A percentile compares a stretch with the other conserved stretches of the same genome.
Evolutionary conservation across 495 filamentous ascomycete species (phyloP).

Genomic region (Penicillium angulare): DNA sequence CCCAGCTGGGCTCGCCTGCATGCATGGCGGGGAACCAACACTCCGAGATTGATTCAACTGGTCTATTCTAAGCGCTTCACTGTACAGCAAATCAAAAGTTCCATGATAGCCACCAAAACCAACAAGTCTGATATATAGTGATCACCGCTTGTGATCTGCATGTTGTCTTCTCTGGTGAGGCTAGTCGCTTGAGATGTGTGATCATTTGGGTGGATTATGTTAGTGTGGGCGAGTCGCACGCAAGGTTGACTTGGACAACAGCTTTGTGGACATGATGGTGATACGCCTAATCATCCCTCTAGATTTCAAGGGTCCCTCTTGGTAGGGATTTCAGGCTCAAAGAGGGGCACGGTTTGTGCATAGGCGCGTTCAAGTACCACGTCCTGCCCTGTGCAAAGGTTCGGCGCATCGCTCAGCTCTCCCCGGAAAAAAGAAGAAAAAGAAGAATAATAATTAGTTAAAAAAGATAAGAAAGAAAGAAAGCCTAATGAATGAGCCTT

Average conservation of each 20-base stretch:
- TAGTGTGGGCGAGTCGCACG: not conserved
- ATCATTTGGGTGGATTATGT: not conserved
- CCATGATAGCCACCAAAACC: constrained; percentile 2
- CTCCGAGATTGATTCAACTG: constrained; percentile 7
- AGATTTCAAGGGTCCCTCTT: not conserved
- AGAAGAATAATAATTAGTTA: no score
- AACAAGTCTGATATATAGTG: not conserved
- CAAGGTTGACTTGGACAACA: not conserved
- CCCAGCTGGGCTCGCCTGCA: not conserved
- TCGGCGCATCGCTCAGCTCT: constrained; percentile 54
- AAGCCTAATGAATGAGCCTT: no score
- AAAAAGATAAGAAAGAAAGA: no score
- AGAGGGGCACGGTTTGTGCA: not conserved
- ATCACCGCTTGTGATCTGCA: constrained; percentile 13
- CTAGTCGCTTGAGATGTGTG: not conserved
- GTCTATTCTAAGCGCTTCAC: constrained; percentile 10
- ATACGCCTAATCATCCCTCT: not conserved
- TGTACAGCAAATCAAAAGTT: constrained; percentile 5
- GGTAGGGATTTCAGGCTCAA: not conserved
- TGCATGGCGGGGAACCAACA: constrained; percentile 14
- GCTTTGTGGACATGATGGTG: not conserved
- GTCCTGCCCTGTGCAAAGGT: constrained; percentile 45
- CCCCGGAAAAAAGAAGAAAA: constrained; percentile 74
- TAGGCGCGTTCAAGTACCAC: constrained; percentile 46
- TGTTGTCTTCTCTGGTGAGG: not conserved